These are phyloP conservation scores for Periconia digitata DNA, from an alignment of 2,329 filamentous ascomycete species.

Conservation along the genomic window DNA sequence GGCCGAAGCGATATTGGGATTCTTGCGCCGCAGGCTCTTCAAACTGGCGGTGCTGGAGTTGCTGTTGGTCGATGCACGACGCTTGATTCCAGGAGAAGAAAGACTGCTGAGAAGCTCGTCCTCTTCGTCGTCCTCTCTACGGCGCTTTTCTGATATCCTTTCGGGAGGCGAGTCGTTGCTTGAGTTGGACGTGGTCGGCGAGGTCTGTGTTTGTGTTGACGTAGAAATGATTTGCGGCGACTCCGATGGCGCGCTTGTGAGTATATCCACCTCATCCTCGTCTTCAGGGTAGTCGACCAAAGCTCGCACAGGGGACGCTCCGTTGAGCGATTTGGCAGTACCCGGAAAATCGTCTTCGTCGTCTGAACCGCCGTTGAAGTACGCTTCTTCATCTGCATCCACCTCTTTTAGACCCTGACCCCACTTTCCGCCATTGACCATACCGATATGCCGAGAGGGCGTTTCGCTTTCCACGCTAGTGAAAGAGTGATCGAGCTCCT, in stretches of 20 bases:
- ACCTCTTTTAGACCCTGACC: constrained; percentile 78
- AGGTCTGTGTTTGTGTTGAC: constrained; percentile 25
- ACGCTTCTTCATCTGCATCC: constrained; percentile 85
- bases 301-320: constrained; percentile 63
- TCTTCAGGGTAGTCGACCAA: constrained; percentile 93
- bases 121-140: constrained; percentile 90
- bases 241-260: constrained; percentile 42
- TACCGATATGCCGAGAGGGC: constrained; percentile 43
- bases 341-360: constrained; percentile 64
- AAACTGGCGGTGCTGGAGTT: constrained; percentile 36
- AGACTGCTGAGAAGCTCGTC: constrained; percentile 82
- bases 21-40: constrained; percentile 46
- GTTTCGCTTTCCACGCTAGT: constrained; percentile 67
- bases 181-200: constrained; percentile 25
- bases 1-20: constrained; percentile 44
- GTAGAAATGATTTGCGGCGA: constrained; percentile 28
- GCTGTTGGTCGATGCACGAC: constrained; percentile 44
- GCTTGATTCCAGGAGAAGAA: constrained; percentile 53
- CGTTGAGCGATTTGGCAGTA: constrained; percentile 55
- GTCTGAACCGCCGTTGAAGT: constrained; percentile 89
- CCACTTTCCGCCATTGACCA: constrained; percentile 58
- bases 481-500: constrained; percentile 63
- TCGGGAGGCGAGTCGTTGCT: constrained; percentile 58
- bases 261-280: constrained; percentile 70
- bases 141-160: constrained; percentile 81